A percentile compares a stretch with the other conserved stretches of the same genome.
These are phyloP conservation scores for Colletotrichum sp. DNA, from an alignment of 2,329 filamentous ascomycete genomes.

Conservation along the genomic window DNA sequence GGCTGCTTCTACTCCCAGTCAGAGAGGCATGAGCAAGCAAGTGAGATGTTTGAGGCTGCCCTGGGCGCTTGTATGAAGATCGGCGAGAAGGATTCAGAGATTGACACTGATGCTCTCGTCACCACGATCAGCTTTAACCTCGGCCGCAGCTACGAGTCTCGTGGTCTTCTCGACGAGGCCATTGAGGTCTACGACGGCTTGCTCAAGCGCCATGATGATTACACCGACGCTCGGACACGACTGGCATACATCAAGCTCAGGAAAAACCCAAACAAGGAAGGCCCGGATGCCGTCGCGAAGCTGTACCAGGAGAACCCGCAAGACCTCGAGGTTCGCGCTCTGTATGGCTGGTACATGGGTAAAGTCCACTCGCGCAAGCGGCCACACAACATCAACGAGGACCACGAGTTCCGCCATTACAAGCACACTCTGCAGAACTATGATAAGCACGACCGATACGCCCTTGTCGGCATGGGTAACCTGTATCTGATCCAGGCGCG, in stretches of 20 bases:
- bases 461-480: slow-evolving; percentile 96
- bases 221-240: slow-evolving; percentile 88
- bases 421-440: slow-evolving; percentile 94
- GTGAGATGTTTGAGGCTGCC: slow-evolving; percentile 90
- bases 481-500: slow-evolving; percentile 84
- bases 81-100: slow-evolving; percentile 73
- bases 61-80: slow-evolving; percentile 86
- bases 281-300: slow-evolving; percentile 83
- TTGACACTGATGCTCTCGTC: slow-evolving; percentile 89
- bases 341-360: slow-evolving; percentile 96
- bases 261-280: slow-evolving; percentile 81
- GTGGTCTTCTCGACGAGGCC: slow-evolving; percentile 80
- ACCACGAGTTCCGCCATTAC: slow-evolving; percentile 91
- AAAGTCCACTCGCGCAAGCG: slow-evolving; percentile 81
- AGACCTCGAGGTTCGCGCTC: slow-evolving; percentile 88
- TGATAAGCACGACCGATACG: slow-evolving; percentile 98
- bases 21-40: slow-evolving; percentile 80
- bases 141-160: slow-evolving; percentile 88
- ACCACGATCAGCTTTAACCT: slow-evolving; percentile 98
- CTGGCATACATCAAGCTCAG: slow-evolving; percentile 89
- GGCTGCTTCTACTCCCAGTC: slow-evolving; percentile 93
- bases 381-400: slow-evolving; percentile 80
- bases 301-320: slow-evolving; percentile 83
- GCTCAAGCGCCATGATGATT: slow-evolving; percentile 84
- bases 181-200: slow-evolving; percentile 88